These are phyloP conservation scores for Heliamphora pulchella DNA, from an alignment of 179 eudicot species.

Conservation along the genomic window DNA sequence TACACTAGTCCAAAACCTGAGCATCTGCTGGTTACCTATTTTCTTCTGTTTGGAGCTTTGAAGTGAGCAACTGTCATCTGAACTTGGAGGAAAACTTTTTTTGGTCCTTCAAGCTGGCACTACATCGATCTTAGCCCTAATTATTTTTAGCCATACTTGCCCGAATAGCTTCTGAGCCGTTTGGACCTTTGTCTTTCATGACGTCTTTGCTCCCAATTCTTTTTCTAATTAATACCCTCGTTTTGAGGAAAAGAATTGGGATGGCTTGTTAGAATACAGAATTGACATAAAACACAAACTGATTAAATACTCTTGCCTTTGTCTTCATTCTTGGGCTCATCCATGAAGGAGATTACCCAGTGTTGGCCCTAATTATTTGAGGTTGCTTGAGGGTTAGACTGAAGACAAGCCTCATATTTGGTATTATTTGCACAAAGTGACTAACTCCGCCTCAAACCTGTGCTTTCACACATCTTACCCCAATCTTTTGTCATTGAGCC, in stretches of 20 bases:
- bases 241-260: background rate
- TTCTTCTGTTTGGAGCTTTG: background rate
- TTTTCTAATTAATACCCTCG: background rate
- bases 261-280: background rate
- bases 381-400: background rate
- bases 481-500: background rate
- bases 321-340: background rate
- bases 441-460: background rate
- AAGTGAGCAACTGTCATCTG: background rate
- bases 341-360: background rate
- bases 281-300: no score
- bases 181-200: background rate
- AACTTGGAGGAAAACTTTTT: background rate
- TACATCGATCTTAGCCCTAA: background rate
- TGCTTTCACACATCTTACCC: background rate
- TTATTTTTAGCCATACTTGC: background rate
- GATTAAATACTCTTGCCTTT: background rate
- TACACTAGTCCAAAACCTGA: background rate
- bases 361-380: background rate
- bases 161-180: background rate
- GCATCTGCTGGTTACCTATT: background rate
- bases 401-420: background rate
- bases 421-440: background rate
- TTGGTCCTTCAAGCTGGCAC: background rate
- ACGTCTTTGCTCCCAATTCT: background rate